A percentile compares a stretch with the other conserved stretches of the same genome.
phyloP scores from a whole-genome alignment of 2,329 filamentous ascomycete genomes.

The Cordyceps javanica region DNA sequence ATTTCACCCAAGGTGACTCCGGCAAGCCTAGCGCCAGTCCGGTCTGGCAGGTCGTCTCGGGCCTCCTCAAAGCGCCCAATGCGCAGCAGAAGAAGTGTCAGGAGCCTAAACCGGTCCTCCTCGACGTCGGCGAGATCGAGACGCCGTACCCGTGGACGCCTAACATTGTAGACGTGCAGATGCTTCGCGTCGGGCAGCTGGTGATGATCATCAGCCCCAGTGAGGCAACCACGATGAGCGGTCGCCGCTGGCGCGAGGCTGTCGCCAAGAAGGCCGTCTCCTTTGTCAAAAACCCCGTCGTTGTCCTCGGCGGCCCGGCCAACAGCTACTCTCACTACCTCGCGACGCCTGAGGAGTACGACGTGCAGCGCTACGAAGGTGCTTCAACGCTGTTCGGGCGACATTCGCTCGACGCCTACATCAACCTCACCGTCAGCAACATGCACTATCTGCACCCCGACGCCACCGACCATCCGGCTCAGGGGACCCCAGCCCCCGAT shows the following conservation, averaged over 20 bases:
- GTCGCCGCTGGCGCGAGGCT: slow-evolving; percentile 75
- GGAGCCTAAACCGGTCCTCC: slow-evolving; percentile 71
- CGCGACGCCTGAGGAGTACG: slow-evolving; percentile 72
- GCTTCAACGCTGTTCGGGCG: slow-evolving; percentile 84
- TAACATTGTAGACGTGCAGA: slow-evolving; percentile 85
- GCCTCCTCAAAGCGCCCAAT: slow-evolving; percentile 63
- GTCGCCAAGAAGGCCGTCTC: slow-evolving; percentile 47
- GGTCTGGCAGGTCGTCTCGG: slow-evolving; percentile 72
- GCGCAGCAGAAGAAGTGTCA: slow-evolving; percentile 71
- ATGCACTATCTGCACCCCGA: slow-evolving; percentile 32
- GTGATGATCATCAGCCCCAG: slow-evolving; percentile 79
- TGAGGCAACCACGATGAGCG: slow-evolving; percentile 89
- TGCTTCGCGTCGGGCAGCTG: slow-evolving; percentile 76
- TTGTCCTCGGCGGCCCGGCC: slow-evolving; percentile 80
- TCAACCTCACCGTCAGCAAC: slow-evolving; percentile 73
- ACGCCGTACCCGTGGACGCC: slow-evolving; percentile 81
- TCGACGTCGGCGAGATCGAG: slow-evolving; percentile 79
- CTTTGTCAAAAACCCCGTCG: slow-evolving; percentile 54
- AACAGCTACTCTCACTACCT: slow-evolving; percentile 89
- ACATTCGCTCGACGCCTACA: slow-evolving; percentile 76
- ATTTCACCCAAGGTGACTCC: slow-evolving; percentile 83
- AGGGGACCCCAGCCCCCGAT: slow-evolving; percentile 65
- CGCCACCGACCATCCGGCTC: slow-evolving; percentile 34
- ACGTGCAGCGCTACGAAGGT: slow-evolving; percentile 87
- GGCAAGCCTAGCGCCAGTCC: slow-evolving; percentile 64